Evolutionary conservation across 345 rosid genomes (phyloP), one percentile per base, ranked within the genome.

Genomic region (Eucalyptus regnans): DNA sequence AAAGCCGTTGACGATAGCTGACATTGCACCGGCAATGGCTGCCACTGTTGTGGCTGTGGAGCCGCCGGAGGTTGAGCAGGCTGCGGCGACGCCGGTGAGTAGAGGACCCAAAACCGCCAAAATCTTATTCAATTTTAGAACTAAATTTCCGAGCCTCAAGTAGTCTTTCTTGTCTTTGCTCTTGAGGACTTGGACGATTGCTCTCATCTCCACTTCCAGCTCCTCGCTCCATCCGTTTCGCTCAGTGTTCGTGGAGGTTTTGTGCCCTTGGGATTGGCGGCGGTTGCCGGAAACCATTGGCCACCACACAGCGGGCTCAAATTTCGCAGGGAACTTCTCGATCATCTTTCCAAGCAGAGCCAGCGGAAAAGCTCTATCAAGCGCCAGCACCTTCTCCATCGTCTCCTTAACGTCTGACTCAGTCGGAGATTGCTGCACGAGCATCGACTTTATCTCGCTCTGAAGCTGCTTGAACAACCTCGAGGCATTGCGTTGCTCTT

Each of bases 101-200:
- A 90, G 76, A 29, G 96, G 94, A 3, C 95, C 94, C 8, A 93
- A 87, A 52, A 94, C 88, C 7, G 96, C 96, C 83, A 92, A 60
- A 41, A 87, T 31, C 92, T 92, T 94, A 92, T 93, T 93, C 9
- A 91, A n/a, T 89, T 93, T 92, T 88, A 93, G 89, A 1, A 64
- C 94, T 68, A 92, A 48, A 90, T 54, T 90, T 27, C 96, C 94
- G 10, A 94, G 89, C 44, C 92, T 92, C 88, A 56, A 62, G 44
- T 92, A 94, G 83, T 94, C 96, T 79, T 93, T 90, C 4, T 31
- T 86, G 80, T 93, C 96, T 89, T 92, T 93, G 3, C 27, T 86
- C 87, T 86, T 92, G 51, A 94, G 60, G 15, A 92, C 93, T 62
- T 87, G 64, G 15, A 91, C 31, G 17, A 92, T 86, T 81, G 93